Evolutionary conservation across 164 flowering plant species (phyloP), one percentile per base, ranked within the genome.

Genomic region (Berberis vulgaris): DNA sequence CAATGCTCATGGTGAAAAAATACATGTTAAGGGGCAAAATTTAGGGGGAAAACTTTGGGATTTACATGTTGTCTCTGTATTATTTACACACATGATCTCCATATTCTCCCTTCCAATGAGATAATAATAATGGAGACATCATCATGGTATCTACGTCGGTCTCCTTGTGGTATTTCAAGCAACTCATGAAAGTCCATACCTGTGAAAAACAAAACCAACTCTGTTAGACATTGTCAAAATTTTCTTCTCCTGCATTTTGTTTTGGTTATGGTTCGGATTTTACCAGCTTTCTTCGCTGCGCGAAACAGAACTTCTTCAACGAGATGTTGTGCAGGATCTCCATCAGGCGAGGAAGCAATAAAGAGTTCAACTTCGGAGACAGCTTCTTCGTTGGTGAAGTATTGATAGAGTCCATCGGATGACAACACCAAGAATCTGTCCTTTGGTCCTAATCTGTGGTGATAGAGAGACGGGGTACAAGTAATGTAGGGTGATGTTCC

Each of bases 311-410:
- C 76, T 74, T 83, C 85, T 67, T 87, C 88, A 5, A 89, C 79
- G 13, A 89, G 81, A 74, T 89, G 91, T 67, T 89, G 97, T 0
- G 94, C 97, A 3, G 97, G 97, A 66, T 89, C 97, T 43, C 94
- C 97, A 63, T 87, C 89, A 0, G 97, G 94, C 43, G 77, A 83
- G 52, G 79, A 65, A 45, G 79, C 53, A 70, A 89, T 79, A 79
- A 89, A 89, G 56, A 78, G 80, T 69, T 87, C 94, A 40, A 87
- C 97, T 73, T 89, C 88, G 11, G 89, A 71, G 12, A 89, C 91
- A 39, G 85, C 97, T 65, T 89, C 90, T 63, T 89, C 87, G 43
- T 89, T 89, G 9, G 90, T 87, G 77, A 89, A 87, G 73, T 89
- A 89, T 53, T 89, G 94, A 43, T 89, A 89, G 5, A 89, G 83